phyloP scores from a whole-genome alignment of 805 yeast species.

The Candida morakotiae region DNA sequence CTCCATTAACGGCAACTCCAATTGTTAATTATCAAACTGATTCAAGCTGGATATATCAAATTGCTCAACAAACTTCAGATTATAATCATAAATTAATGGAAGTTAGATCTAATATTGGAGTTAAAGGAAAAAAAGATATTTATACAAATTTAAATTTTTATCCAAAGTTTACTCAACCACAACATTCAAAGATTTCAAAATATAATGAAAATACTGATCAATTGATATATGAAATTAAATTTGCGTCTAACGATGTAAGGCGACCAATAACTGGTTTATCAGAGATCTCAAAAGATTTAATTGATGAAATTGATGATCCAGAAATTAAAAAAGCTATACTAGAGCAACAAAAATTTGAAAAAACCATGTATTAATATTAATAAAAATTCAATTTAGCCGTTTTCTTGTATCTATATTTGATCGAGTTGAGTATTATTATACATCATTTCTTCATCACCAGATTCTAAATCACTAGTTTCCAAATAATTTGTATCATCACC shows the following conservation, averaged over 20 bases:
- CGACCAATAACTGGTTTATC: constrained; percentile 60
- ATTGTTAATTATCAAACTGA: constrained; percentile 46
- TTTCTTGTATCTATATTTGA: background rate
- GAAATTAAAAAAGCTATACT: constrained; percentile 57
- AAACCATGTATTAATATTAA: constrained; percentile 3
- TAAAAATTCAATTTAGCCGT: background rate
- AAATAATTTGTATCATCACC: constrained; percentile 7
- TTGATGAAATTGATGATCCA: constrained; percentile 50
- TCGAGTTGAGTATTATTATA: constrained; percentile 7
- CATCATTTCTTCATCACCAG: constrained; percentile 13
- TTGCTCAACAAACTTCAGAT: constrained; percentile 71
- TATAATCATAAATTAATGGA: constrained; percentile 62
- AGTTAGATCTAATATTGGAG: constrained; percentile 51
- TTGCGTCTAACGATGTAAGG: constrained; percentile 43
- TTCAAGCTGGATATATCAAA: constrained; percentile 80
- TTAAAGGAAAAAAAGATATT: constrained; percentile 67
- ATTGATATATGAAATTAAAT: constrained; percentile 43
- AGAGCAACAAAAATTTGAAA: constrained; percentile 55
- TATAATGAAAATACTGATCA: constrained; percentile 21
- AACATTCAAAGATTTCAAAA: constrained; percentile 28
- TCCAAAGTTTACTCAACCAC: constrained; percentile 76
- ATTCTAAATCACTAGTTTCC: constrained; percentile 12
- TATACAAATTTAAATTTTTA: constrained; percentile 80
- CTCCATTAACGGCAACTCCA: constrained; percentile 30
- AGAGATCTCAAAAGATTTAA: constrained; percentile 54